Conservation (phyloP, 352 stramenopile genomes). For the Globisporangium middletonii region DNA sequence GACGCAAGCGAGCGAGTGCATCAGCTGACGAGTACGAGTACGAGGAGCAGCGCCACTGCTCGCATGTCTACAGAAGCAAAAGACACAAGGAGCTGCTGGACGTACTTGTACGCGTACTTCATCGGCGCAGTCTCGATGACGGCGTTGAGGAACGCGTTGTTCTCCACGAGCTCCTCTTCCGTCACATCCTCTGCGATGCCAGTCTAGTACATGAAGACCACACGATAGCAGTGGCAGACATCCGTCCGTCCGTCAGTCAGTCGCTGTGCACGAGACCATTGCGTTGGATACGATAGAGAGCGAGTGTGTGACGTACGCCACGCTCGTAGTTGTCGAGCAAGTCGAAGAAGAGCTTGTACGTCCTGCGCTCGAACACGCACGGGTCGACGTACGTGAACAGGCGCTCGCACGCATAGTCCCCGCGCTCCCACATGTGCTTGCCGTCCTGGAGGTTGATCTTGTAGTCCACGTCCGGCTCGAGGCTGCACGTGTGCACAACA, state of each 20-base stretch:
- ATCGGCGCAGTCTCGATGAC: constrained; percentile 91
- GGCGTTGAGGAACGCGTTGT: constrained; percentile 89
- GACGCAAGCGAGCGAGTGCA: background rate
- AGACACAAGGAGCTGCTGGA: background rate
- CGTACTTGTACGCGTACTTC: constrained; percentile 91
- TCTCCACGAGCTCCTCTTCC: constrained; percentile 84
- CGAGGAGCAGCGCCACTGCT: too few species aligned
- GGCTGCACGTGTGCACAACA: constrained; percentile 20
- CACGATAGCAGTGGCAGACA: background rate
- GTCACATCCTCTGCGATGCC: constrained; percentile 87
- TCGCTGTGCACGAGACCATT: background rate
- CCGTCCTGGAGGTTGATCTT: constrained; percentile 91
- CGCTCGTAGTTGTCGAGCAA: constrained; percentile 90
- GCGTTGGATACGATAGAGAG: background rate
- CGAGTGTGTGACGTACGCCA: constrained; percentile 27
- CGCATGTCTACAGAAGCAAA: background rate
- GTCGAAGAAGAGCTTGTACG: constrained; percentile 86
- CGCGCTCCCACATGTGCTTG: constrained; percentile 86
- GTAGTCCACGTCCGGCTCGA: constrained; percentile 89
- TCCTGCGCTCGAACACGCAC: constrained; percentile 84
- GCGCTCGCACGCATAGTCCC: constrained; percentile 83
- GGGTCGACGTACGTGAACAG: constrained; percentile 90
- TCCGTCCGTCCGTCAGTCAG: background rate
- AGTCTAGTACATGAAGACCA: constrained; percentile 28
- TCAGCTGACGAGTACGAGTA: too few species aligned